Percentiles rank a stretch among this genome's conserved stretches.
Conservation (phyloP, 2,329 filamentous ascomycete genomes). For the Penicillium aurantiogriseum region DNA sequence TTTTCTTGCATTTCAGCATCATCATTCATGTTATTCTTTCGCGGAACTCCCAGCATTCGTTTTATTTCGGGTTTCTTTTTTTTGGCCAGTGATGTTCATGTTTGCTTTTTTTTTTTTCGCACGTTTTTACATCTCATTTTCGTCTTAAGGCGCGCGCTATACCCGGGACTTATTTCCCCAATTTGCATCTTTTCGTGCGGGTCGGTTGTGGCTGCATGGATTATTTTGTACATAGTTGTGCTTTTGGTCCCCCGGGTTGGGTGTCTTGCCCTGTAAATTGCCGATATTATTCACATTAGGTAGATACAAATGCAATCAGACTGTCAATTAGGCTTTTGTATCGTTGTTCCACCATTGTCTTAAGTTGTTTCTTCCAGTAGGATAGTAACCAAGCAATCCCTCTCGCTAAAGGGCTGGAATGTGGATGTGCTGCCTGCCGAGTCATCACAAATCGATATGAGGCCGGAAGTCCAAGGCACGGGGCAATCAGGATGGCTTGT, state of each 20-base stretch:
- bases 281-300: neutral
- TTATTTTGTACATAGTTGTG: constrained; percentile 10
- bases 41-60: neutral
- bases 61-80: neutral
- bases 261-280: constrained; percentile 11
- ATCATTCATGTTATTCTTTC: constrained; percentile 8
- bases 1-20: constrained; percentile 1
- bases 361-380: too few species aligned
- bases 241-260: constrained; percentile 16
- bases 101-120: neutral
- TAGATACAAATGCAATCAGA: constrained; percentile 8
- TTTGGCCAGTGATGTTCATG: constrained; percentile 7
- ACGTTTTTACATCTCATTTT: constrained; percentile 10
- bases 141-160: constrained; percentile 36
- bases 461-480: too few species aligned
- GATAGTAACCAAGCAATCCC: too few species aligned
- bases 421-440: neutral
- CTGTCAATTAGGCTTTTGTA: neutral
- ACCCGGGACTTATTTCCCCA: constrained; percentile 20
- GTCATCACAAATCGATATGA: too few species aligned
- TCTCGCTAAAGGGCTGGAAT: neutral
- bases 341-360: neutral
- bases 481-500: too few species aligned
- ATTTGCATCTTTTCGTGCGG: constrained; percentile 9
- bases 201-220: neutral